Base-by-base conservation (phyloP, 345 rosid genomes). In the Brassica rapa region DNA sequence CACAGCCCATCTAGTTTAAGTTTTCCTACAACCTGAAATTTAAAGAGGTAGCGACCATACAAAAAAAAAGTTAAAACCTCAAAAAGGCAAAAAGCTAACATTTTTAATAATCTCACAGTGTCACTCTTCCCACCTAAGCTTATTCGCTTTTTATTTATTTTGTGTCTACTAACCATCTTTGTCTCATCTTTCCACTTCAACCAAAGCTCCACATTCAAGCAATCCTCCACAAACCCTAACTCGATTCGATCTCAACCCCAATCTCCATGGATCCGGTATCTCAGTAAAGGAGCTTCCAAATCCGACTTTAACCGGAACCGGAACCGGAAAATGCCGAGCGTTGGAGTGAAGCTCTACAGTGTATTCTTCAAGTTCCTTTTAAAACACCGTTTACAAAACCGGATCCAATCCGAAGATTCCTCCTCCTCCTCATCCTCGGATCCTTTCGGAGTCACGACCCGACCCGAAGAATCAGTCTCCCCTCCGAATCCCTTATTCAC, bases 321-420 rank as follows among this genome's bases (percentile, higher is more conserved):
- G 25, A 51, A 49, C n/a, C 6, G 24, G 66, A 21, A 30, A 86
- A 95, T 95, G 99, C 97, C 99, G 77, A 90, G 89, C 82, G 89
- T 95, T 32, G 91, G 89, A 57, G 94, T 86, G 70, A 90, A 93
- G 84, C 82, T 93, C 67, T 91, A 93, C 81, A 95, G 99, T 81
- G 91, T 88, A 37, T 87, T 91, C 94, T 94, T 94, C 94, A 94
- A 94, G 87, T 89, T 89, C 78, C 90, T 91, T 55, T 82, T 92
- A 56, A 94, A 88, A 81, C 91, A 88, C 74, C 93, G 96, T 33
- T 78, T 94, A 51, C 94, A 94, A 73, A 91, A 85, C 83, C 93
- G 85, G 89, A 87, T 89, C 79, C 92, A 86, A 23, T 74, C 86
- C 12, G 72, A 87, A 12, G 61, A 61, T 21, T 46, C 81, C 68